A percentile compares a stretch with the other conserved stretches of the same genome.
phyloP scores from a whole-genome alignment of 2,329 filamentous ascomycete genomes.

The Calonectria hongkongensis region DNA sequence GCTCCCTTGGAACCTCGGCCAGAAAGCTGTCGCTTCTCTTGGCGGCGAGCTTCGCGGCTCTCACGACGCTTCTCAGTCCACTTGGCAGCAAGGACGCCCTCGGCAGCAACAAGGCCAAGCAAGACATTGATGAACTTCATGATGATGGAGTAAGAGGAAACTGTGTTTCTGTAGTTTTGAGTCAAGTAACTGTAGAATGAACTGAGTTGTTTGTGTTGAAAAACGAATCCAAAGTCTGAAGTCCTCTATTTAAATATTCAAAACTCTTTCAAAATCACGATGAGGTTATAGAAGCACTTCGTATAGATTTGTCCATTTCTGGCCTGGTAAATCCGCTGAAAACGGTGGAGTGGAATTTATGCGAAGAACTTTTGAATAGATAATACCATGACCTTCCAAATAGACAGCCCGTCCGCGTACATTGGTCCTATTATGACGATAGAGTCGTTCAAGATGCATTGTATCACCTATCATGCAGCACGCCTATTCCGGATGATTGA shows the following conservation, averaged over 20 bases:
- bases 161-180: background rate
- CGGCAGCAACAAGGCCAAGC: constrained; percentile 21
- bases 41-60: constrained; percentile 1
- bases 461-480: background rate
- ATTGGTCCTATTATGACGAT: background rate
- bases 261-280: background rate
- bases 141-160: background rate
- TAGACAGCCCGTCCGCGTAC: background rate
- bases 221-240: background rate
- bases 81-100: constrained; percentile 23
- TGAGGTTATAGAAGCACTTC: background rate
- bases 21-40: background rate
- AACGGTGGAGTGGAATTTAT: background rate
- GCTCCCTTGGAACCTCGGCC: constrained; percentile 14
- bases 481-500: background rate
- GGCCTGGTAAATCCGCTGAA: background rate
- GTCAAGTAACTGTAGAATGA: background rate
- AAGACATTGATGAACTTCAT: constrained; percentile 15
- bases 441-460: background rate
- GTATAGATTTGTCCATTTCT: background rate
- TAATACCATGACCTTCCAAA: background rate
- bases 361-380: constrained; percentile 12
- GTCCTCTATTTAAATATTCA: background rate
- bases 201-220: too few species aligned
- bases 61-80: constrained; percentile 22